Evolutionary conservation across 768 basidiomycete genomes (phyloP).

Genomic region (Xerocomellus amylosporus): DNA sequence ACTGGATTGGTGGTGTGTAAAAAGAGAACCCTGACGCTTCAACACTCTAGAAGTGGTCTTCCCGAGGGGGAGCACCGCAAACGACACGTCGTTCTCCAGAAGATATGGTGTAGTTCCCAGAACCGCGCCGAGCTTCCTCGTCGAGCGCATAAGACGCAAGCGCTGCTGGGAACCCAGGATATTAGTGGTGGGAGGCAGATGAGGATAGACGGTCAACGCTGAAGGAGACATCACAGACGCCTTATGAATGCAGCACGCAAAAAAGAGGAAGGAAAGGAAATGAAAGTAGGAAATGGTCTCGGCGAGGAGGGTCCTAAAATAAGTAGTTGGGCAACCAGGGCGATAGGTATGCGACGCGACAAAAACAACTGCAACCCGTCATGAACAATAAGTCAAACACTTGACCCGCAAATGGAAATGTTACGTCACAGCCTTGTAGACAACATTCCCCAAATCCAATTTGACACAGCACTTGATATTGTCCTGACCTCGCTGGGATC

Average conservation of each 20-base stretch:
- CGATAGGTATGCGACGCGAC: constrained; percentile 2
- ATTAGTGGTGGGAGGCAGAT: constrained; percentile 37
- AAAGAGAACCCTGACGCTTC: constrained; percentile 35
- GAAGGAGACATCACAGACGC: constrained; percentile 24
- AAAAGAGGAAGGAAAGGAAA: background rate
- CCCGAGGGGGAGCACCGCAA: constrained; percentile 23
- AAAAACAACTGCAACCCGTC: constrained; percentile 6
- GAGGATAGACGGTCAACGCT: constrained; percentile 14
- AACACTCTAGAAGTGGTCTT: constrained; percentile 16
- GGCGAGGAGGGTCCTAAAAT: constrained; percentile 1
- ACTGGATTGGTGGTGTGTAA: constrained; percentile 20
- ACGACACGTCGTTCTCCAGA: constrained; percentile 26
- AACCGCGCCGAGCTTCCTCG: constrained; percentile 36
- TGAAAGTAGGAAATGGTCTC: background rate
- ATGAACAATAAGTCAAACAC: constrained; percentile 3
- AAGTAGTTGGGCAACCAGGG: background rate
- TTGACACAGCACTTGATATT: too few species aligned
- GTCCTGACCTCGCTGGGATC: too few species aligned
- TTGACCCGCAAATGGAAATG: constrained; percentile 15
- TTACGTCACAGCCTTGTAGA: constrained; percentile 12
- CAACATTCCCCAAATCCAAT: background rate
- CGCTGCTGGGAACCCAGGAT: constrained; percentile 32
- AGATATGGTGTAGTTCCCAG: constrained; percentile 38
- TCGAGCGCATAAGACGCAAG: constrained; percentile 36
- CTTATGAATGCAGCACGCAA: background rate